These are phyloP conservation scores for Bryoglossum gracile DNA, from an alignment of 495 filamentous ascomycete species.

Conservation along the genomic window DNA sequence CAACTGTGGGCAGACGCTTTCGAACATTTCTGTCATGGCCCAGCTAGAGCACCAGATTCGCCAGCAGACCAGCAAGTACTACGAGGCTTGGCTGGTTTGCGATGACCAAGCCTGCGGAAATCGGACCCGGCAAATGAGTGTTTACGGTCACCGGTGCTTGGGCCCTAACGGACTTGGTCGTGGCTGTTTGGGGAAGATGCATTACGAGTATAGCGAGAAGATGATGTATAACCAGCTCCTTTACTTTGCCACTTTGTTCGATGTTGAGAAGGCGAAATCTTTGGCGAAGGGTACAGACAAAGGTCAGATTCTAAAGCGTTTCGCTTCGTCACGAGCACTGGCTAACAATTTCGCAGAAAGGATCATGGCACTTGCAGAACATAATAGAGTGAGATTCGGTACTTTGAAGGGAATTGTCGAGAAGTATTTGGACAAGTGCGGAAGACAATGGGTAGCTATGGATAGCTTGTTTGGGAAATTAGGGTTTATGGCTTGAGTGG, in stretches of 20 bases:
- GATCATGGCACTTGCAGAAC: slow-evolving; percentile 61
- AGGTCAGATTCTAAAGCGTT: slow-evolving; percentile 22
- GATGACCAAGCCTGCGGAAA: slow-evolving; percentile 81
- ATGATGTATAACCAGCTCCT: slow-evolving; percentile 90
- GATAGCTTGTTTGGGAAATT: slow-evolving; percentile 69
- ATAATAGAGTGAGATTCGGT: slow-evolving; percentile 70
- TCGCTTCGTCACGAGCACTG: background rate
- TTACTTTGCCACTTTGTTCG: slow-evolving; percentile 79
- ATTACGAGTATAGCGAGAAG: slow-evolving; percentile 81
- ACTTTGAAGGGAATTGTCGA: slow-evolving; percentile 74
- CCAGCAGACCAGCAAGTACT: slow-evolving; percentile 70
- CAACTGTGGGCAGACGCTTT: slow-evolving; percentile 56
- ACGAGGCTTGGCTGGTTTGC: slow-evolving; percentile 85
- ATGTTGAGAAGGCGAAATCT: slow-evolving; percentile 73
- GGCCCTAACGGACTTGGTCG: slow-evolving; percentile 74
- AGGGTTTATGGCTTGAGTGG: slow-evolving; percentile 33
- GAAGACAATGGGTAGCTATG: slow-evolving; percentile 94
- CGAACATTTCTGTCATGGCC: slow-evolving; percentile 67
- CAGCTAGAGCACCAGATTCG: slow-evolving; percentile 84
- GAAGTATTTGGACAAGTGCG: slow-evolving; percentile 85
- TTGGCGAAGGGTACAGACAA: slow-evolving; percentile 35
- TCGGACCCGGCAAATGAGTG: slow-evolving; percentile 83
- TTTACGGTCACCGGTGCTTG: slow-evolving; percentile 84
- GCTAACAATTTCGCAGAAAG: slow-evolving; percentile 43
- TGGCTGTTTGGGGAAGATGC: slow-evolving; percentile 83